Evolutionary conservation across 2,329 filamentous ascomycete species (phyloP), one percentile per base, ranked within the genome.

Genomic region (Phyllosticta capitalensis): DNA sequence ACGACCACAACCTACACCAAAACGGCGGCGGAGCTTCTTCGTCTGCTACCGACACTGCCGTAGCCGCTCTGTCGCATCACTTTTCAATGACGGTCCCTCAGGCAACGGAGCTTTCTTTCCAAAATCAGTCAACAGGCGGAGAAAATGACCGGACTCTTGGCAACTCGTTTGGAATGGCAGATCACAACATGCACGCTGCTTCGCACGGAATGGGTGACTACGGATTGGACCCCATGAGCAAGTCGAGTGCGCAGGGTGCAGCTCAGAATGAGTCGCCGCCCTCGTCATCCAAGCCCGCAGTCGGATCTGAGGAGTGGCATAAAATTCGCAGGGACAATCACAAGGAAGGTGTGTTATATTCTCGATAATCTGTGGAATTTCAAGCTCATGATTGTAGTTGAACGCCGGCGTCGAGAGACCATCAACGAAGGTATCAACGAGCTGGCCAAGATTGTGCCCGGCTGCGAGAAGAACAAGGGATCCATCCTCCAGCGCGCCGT

Each of bases 361-460:
- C 28, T 30, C 7, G 20, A 21, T 6, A 10, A 14, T 24, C 17
- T 7, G 30, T 30, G 14, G 68, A 74, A 65, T 17, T 19, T 17
- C 24, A 26, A 26, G 7, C 20, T 45, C 20, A 30, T 55, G 12
- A 5, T 38, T 52, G 14, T 58, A 97, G 94, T 99, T 63, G 94
- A 99, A 76, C 90, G 94, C 62, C 90, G 94, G 61, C 90, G 94
- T 52, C 89, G 94, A 64, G 94, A 99, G 75, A 96, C 94, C 0
- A 99, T 99, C 72, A 99, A 99, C 65, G 94, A 99, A 75, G 94
- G 94, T 55, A 99, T 99, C 67, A 97, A 96, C 69, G 94, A 97
- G 74, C 83, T 99, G 28, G 90, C 92, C 65, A 97, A 96, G 77
- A 95, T 99, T 65, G 94, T 99, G 0, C 94, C 94, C 0, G 91